These are phyloP conservation scores for Colletotrichum melonis DNA, from an alignment of 2,329 filamentous ascomycete species.

Conservation along the genomic window DNA sequence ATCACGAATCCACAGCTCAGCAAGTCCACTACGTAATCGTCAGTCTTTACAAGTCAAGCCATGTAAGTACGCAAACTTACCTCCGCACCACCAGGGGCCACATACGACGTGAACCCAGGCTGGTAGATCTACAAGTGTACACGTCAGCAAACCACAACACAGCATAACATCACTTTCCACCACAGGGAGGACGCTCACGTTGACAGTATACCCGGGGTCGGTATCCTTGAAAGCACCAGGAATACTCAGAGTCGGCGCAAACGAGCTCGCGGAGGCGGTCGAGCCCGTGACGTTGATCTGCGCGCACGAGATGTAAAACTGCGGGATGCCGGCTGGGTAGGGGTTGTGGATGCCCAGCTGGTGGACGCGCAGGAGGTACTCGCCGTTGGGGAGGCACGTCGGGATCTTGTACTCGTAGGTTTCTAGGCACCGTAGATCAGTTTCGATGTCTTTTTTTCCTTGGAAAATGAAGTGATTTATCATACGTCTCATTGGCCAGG, in stretches of 20 bases:
- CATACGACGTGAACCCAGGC: conserved; percentile 24
- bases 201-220: conserved; percentile 57
- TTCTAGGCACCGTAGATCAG: conserved; percentile 34
- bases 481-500: conserved; percentile 46
- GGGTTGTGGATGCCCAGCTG: conserved; percentile 71
- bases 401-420: conserved; percentile 57
- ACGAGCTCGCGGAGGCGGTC: conserved; percentile 41
- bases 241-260: conserved; percentile 48
- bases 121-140: conserved; percentile 16
- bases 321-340: conserved; percentile 53
- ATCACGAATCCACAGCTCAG: neutral
- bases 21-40: neutral
- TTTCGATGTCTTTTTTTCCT: neutral
- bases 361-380: conserved; percentile 69
- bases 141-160: neutral
- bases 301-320: conserved; percentile 61
- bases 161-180: too few relatives aligned
- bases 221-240: conserved; percentile 55
- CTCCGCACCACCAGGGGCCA: conserved; percentile 22
- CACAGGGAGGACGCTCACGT: conserved; percentile 45
- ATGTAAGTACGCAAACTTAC: neutral
- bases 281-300: conserved; percentile 59
- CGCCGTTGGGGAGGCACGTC: conserved; percentile 62
- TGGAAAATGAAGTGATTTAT: neutral
- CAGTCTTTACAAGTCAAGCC: neutral